Evolutionary conservation across 2,329 filamentous ascomycete genomes (phyloP).

Genomic region (Botrytis galanthina): DNA sequence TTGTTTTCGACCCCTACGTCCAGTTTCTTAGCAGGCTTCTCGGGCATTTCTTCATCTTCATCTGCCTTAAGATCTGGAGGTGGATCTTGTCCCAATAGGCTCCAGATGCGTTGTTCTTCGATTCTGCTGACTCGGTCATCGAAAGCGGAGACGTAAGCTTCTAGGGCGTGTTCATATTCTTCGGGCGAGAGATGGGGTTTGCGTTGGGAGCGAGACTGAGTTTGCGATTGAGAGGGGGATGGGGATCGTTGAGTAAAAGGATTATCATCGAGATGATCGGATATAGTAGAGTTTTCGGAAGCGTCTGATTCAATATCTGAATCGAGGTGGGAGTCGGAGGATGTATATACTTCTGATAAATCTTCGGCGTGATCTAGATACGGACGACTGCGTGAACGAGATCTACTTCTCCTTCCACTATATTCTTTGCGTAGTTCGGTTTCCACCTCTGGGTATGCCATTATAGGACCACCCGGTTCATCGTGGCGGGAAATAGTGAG

Average conservation of each 20-base stretch:
- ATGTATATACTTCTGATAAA: conserved; percentile 15
- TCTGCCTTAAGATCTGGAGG: conserved; percentile 32
- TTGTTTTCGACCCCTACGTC: background rate
- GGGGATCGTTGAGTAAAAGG: conserved; percentile 1
- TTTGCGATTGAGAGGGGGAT: conserved; percentile 6
- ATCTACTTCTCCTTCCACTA: conserved; percentile 20
- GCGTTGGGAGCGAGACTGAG: background rate
- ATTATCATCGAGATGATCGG: background rate
- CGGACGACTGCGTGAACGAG: conserved; percentile 20
- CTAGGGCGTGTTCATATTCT: conserved; percentile 12
- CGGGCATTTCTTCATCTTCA: conserved; percentile 14
- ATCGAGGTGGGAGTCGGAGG: background rate
- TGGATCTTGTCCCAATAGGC: conserved; percentile 31
- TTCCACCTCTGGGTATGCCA: conserved; percentile 42
- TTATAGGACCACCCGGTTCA: conserved; percentile 18
- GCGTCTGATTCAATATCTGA: background rate
- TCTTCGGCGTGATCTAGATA: background rate
- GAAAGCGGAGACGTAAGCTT: conserved; percentile 19
- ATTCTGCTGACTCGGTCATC: conserved; percentile 31
- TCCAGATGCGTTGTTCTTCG: conserved; percentile 37
- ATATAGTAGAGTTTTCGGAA: background rate
- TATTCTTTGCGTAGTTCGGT: conserved; percentile 27
- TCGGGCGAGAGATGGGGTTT: conserved; percentile 6
- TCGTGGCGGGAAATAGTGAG: conserved; percentile 48
- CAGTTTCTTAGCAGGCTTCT: conserved; percentile 14